phyloP scores from a whole-genome alignment of 139 green algal genomes.

The Diplosphaera chodatii region DNA sequence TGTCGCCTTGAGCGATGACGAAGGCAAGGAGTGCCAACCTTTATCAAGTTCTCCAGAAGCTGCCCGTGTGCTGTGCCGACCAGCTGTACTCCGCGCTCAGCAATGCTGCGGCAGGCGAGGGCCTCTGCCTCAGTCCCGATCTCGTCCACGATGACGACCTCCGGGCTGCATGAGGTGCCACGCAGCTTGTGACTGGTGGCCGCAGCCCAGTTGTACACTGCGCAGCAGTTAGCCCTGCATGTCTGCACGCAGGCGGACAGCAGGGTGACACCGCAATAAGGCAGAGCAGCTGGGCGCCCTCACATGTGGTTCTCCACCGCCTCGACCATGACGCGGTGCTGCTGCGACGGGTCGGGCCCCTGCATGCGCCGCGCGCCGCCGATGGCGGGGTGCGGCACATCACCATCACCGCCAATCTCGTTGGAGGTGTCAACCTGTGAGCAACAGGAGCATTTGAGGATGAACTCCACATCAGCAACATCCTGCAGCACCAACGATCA shows the following conservation, averaged over 20 bases:
- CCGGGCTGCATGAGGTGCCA: not conserved
- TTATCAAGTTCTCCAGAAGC: conserved; percentile 95
- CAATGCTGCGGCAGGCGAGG: conserved; percentile 94
- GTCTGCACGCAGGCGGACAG: not conserved
- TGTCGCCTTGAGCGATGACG: too few species aligned
- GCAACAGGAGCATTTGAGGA: too few species aligned
- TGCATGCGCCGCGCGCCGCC: conserved; percentile 90
- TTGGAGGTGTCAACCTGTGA: conserved; percentile 73
- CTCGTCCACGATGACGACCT: conserved; percentile 91
- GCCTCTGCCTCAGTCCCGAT: conserved; percentile 95
- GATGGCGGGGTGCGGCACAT: conserved; percentile 92
- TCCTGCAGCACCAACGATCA: too few species aligned
- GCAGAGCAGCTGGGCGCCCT: not conserved
- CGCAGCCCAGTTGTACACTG: too few species aligned
- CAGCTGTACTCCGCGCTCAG: conserved; percentile 90
- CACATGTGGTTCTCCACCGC: conserved; percentile 96
- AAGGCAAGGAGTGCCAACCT: too few species aligned
- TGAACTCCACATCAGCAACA: too few species aligned
- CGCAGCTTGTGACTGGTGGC: too few species aligned
- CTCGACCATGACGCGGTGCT: conserved; percentile 95
- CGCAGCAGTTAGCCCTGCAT: too few species aligned
- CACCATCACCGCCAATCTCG: conserved; percentile 90
- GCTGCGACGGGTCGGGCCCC: conserved; percentile 76
- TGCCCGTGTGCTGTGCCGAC: conserved; percentile 95
- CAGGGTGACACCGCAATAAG: not conserved